Conservation (phyloP, 2,329 filamentous ascomycete genomes). For the Alternaria conjuncta region DNA sequence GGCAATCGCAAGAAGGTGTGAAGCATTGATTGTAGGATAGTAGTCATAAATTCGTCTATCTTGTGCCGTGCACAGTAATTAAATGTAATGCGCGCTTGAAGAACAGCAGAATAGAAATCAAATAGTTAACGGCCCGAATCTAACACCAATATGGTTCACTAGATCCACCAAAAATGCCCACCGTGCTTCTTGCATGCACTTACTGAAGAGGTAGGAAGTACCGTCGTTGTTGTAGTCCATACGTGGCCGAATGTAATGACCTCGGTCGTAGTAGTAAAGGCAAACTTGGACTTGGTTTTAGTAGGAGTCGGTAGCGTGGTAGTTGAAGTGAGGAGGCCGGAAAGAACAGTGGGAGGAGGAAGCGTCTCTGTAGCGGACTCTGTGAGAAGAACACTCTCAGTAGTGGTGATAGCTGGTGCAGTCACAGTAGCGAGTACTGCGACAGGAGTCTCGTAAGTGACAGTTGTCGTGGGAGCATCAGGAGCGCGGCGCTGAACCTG, state of each 20-base stretch:
- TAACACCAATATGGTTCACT: background rate
- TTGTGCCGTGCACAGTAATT: background rate
- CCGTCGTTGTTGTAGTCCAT: constrained; percentile 42
- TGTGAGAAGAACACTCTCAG: constrained; percentile 33
- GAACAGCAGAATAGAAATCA: background rate
- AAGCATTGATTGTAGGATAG: background rate
- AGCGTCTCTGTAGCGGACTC: constrained; percentile 37
- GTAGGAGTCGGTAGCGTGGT: constrained; percentile 47
- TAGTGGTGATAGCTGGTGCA: constrained; percentile 36
- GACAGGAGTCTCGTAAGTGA: constrained; percentile 38
- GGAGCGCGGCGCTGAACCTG: constrained; percentile 42
- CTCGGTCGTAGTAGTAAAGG: constrained; percentile 37
- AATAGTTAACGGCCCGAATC: background rate
- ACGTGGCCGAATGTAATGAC: constrained; percentile 46
- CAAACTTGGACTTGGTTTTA: constrained; percentile 39
- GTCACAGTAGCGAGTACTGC: constrained; percentile 42
- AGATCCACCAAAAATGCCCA: constrained; percentile 34
- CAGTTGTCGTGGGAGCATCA: constrained; percentile 44
- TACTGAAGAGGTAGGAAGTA: constrained; percentile 45
- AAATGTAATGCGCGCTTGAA: background rate
- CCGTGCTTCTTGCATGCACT: constrained; percentile 43
- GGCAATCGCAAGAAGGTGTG: background rate
- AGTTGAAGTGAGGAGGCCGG: constrained; percentile 41
- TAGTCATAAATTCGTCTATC: background rate
- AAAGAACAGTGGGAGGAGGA: constrained; percentile 46